These are phyloP conservation scores for Podaxis mareebaensis DNA, from an alignment of 768 basidiomycete genomes.

Conservation along the genomic window DNA sequence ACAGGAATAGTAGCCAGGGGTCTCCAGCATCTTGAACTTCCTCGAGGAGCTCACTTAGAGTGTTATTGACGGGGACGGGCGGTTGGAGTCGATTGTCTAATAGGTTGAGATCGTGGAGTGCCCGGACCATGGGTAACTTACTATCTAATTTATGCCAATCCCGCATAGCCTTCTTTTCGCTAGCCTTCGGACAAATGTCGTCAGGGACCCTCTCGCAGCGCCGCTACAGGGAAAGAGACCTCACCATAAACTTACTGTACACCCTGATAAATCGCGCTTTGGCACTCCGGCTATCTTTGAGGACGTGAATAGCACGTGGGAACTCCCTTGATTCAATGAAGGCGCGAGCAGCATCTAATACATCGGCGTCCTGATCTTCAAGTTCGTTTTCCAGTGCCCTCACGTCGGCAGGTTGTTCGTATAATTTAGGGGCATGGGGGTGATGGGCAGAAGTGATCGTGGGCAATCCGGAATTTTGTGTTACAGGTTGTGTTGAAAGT, in stretches of 20 bases:
- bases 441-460: constrained; percentile 30
- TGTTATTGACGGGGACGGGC: constrained; percentile 61
- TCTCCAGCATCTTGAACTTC: constrained; percentile 60
- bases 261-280: constrained; percentile 75
- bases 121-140: constrained; percentile 32
- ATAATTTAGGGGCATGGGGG: constrained; percentile 36
- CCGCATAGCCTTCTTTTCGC: constrained; percentile 79
- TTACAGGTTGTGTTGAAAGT: constrained; percentile 30
- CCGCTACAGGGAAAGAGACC: constrained; percentile 27
- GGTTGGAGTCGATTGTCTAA: constrained; percentile 72
- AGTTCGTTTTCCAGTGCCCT: constrained; percentile 42
- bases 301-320: constrained; percentile 63
- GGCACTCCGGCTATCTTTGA: constrained; percentile 65
- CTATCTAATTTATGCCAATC: constrained; percentile 86
- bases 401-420: constrained; percentile 32
- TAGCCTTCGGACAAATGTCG: constrained; percentile 50
- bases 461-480: constrained; percentile 24
- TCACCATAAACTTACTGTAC: constrained; percentile 86
- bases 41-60: constrained; percentile 58
- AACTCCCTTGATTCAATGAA: constrained; percentile 81
- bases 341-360: constrained; percentile 68
- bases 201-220: neutral
- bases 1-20: constrained; percentile 88
- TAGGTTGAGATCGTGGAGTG: neutral
- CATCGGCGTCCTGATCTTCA: constrained; percentile 68